Base-by-base conservation (phyloP, 306 rosid species). In the Abrus pulchellus region DNA sequence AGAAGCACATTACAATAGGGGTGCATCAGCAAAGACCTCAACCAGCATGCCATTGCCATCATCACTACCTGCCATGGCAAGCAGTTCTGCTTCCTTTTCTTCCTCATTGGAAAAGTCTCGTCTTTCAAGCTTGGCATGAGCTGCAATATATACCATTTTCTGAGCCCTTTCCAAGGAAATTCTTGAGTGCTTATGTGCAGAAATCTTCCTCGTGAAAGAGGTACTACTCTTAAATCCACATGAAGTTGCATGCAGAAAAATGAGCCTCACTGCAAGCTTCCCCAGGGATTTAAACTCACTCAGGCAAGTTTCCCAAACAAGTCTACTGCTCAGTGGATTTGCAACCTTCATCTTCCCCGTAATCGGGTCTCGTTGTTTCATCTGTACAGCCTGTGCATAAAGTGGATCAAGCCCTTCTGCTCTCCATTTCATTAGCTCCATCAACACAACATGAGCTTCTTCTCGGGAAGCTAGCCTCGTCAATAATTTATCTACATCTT, bases 361-460 rank as follows among this genome's bases (percentile, higher is more conserved):
- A 69, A 87, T 67, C 5, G 93, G 90, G 79, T 93, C 97, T 52
- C 71, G 86, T 81, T 93, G 94, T 74, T 89, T 93, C 77, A 93
- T 90, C 87, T 93, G 97, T 79, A 93, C 97, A 12, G 97, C 97
- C 81, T 89, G 96, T 61, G 97, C 97, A 83, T 93, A 93, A 53
- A 93, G 96, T 3, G 97, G 96, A 63, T 93, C 97, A 44, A 93
- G 87, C 57, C 97, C 97, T 74, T 93, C 97, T 11, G 97, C 86
- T 80, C 97, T 91, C 97, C 97, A 93, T 78, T 93, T 93, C 96
- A 89, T 89, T 49, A 93, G 93, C 88, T 93, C 97, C 96, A 93
- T 91, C 55, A 93, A 81, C 57, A 91, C 92, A 68, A 93, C 86
- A 84, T 89, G 97, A 82, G 96, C 96, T 89, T 93, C 97, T 84